Percentiles rank a stretch among this genome's conserved stretches.
phyloP scores from a whole-genome alignment of 2,329 filamentous ascomycete genomes.

The Beauveria caledonica region DNA sequence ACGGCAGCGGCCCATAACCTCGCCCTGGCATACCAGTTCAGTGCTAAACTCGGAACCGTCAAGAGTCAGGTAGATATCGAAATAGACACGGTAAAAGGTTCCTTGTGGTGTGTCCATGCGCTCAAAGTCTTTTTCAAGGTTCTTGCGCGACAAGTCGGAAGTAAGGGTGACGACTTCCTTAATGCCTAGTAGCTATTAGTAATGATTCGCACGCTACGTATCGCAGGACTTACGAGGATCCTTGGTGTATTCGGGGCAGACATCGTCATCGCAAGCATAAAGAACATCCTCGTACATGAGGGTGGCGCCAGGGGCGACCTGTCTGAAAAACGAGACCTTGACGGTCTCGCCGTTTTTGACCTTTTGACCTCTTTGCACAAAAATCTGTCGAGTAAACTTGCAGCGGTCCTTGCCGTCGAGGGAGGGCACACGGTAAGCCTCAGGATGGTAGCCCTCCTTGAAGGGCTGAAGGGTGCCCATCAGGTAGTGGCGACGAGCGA shows the following conservation, averaged over 20 bases:
- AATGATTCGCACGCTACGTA: background rate
- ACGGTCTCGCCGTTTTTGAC: constrained; percentile 99
- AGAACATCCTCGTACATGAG: constrained; percentile 99
- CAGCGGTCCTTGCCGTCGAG: constrained; percentile 95
- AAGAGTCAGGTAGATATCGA: constrained; percentile 80
- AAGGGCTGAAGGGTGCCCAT: constrained; percentile 99
- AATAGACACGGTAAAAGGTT: constrained; percentile 81
- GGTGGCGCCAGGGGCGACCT: constrained; percentile 92
- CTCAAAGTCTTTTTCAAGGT: constrained; percentile 98
- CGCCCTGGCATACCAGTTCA: constrained; percentile 96
- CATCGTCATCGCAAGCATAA: constrained; percentile 95
- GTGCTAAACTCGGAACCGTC: constrained; percentile 98
- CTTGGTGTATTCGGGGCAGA: constrained; percentile 97
- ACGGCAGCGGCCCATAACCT: constrained; percentile 96
- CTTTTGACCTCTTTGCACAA: constrained; percentile 95
- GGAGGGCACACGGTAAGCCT: constrained; percentile 94
- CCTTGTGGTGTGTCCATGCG: constrained; percentile 98
- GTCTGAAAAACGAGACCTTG: constrained; percentile 97
- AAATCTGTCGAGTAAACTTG: constrained; percentile 98
- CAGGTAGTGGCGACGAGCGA: constrained; percentile 94
- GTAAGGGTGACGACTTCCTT: constrained; percentile 98
- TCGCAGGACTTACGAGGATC: constrained; percentile 76
- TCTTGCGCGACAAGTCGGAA: constrained; percentile 93
- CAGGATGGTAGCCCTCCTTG: constrained; percentile 96
- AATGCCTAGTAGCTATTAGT: constrained; percentile 58